Evolutionary conservation across 2,329 filamentous ascomycete genomes (phyloP).

Genomic region (Verruconis gallopava): DNA sequence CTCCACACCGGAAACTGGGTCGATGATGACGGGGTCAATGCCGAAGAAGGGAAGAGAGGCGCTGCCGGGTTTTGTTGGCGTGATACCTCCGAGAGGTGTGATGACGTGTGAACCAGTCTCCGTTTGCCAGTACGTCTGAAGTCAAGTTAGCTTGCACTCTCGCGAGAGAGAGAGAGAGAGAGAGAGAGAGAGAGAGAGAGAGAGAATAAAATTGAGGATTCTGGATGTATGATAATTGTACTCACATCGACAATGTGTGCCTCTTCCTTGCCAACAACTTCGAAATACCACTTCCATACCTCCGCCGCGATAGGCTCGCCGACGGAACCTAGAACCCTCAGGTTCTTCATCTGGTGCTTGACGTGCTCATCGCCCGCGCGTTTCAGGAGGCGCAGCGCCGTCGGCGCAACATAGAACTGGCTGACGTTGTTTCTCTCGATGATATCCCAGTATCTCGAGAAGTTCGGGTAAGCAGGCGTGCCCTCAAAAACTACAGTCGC

Average conservation of each 20-base stretch:
- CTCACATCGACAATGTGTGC: slow-evolving; percentile 88
- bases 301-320: slow-evolving; percentile 96
- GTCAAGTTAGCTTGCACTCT: slow-evolving; percentile 12
- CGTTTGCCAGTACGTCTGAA: slow-evolving; percentile 97
- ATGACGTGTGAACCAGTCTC: slow-evolving; percentile 97
- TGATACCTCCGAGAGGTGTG: slow-evolving; percentile 81
- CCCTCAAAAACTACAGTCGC: slow-evolving; percentile 96
- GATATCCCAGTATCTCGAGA: slow-evolving; percentile 98
- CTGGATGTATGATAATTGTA: slow-evolving; percentile 17
- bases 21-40: slow-evolving; percentile 93
- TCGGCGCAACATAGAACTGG: slow-evolving; percentile 97
- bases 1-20: slow-evolving; percentile 88
- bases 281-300: slow-evolving; percentile 99
- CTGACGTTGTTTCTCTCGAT: slow-evolving; percentile 91
- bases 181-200: too few species aligned
- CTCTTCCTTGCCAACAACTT: slow-evolving; percentile 85
- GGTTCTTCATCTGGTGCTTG: slow-evolving; percentile 74
- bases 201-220: neutral
- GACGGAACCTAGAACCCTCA: slow-evolving; percentile 85
- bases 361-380: slow-evolving; percentile 89
- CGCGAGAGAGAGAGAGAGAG: slow-evolving; percentile 3
- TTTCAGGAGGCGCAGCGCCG: slow-evolving; percentile 84
- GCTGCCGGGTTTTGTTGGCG: slow-evolving; percentile 90
- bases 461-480: slow-evolving; percentile 92
- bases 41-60: slow-evolving; percentile 97